phyloP scores from a whole-genome alignment of 768 basidiomycete genomes.

The Serpula lacrymans region DNA sequence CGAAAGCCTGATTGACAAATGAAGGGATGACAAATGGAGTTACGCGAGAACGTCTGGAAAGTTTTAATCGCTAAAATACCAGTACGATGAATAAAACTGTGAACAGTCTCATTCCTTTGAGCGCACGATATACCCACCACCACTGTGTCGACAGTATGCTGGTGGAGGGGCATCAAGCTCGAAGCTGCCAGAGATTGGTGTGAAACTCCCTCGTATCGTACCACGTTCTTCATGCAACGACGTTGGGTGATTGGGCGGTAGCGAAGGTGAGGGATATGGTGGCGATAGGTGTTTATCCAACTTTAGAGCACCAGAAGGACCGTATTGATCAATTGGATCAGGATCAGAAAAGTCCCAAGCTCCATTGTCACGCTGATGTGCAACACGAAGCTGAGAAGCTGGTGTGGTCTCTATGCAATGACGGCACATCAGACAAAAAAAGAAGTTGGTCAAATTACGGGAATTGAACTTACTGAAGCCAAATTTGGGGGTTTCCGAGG shows the following conservation, averaged over 20 bases:
- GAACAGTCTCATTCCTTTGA: too few species aligned
- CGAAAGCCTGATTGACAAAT: too few species aligned
- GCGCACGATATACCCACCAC: neutral
- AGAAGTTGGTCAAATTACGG: too few species aligned
- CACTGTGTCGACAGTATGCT: constrained; percentile 17
- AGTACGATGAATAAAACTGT: too few species aligned
- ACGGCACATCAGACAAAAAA: too few species aligned
- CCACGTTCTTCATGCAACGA: too few species aligned
- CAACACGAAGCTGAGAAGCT: too few species aligned
- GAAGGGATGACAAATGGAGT: too few species aligned
- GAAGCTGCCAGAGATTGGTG: constrained; percentile 5
- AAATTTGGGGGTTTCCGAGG: constrained; percentile 23
- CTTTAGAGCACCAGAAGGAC: constrained; percentile 4
- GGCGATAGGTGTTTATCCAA: constrained; percentile 18
- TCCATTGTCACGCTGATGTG: constrained; percentile 12
- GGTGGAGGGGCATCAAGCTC: constrained; percentile 25
- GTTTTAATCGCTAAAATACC: too few species aligned
- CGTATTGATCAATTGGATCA: constrained; percentile 9
- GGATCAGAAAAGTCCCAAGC: constrained; percentile 31
- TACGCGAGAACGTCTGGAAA: too few species aligned
- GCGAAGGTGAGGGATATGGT: constrained; percentile 1
- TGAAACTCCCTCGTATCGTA: too few species aligned
- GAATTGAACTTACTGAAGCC: constrained; percentile 18
- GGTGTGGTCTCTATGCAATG: too few species aligned
- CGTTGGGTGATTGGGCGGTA: constrained; percentile 8